phyloP scores from a whole-genome alignment of 176 grass and related monocot genomes.

The Oryza brachyantha region DNA sequence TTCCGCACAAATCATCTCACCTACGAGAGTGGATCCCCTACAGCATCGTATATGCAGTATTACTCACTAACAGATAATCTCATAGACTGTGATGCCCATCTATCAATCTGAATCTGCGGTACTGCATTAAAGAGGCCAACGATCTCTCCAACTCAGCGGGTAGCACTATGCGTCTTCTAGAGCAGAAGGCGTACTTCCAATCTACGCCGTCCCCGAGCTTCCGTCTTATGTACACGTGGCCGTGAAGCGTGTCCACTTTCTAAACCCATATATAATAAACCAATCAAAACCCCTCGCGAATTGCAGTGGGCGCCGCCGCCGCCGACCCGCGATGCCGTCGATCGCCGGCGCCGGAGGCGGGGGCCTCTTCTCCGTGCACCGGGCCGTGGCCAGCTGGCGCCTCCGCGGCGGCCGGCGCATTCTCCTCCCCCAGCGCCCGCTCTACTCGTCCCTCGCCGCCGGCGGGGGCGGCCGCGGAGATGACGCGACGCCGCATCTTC shows the following conservation, averaged over 20 bases:
- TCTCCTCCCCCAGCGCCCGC: background rate
- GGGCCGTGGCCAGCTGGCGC: background rate
- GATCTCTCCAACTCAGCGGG: no score
- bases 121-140: no score
- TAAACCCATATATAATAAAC: constrained; percentile 33
- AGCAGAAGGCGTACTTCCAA: rapidly evolving
- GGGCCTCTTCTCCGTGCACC: constrained; percentile 11
- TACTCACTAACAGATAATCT: no score
- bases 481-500: constrained; percentile 50
- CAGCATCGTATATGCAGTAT: no score
- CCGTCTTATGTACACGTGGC: background rate
- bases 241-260: constrained; percentile 21
- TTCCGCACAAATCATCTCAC: no score
- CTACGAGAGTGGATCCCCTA: no score
- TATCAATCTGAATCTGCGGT: no score
- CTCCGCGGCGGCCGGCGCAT: background rate
- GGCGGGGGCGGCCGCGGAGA: background rate
- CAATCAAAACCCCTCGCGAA: background rate
- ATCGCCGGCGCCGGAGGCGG: constrained; percentile 25
- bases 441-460: constrained; percentile 27
- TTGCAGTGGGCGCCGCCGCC: background rate
- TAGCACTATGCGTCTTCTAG: background rate
- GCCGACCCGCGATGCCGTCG: constrained; percentile 20
- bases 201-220: no score
- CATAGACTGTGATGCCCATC: no score